Evolutionary conservation across 805 yeast genomes (phyloP).

Genomic region (Cephaloascus albidus): DNA sequence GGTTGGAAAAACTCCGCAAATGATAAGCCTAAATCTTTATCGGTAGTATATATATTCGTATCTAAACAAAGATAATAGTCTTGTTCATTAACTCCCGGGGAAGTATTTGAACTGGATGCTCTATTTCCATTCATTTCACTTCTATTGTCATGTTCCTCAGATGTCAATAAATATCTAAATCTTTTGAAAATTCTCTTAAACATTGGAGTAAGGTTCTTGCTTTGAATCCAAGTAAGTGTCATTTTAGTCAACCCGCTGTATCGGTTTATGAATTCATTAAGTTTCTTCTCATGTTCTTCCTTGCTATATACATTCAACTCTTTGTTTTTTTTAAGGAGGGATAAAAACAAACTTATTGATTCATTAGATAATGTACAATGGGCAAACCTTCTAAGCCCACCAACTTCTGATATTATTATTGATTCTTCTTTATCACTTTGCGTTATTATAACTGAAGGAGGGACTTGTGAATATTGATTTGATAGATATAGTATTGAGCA

Average conservation of each 20-base stretch:
- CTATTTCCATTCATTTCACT: neutral
- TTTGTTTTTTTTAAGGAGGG: conserved; percentile 7
- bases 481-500: neutral
- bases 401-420: conserved; percentile 22
- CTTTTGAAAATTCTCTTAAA: conserved; percentile 18
- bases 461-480: neutral
- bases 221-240: conserved; percentile 18
- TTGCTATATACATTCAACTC: conserved; percentile 5
- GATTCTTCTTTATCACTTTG: conserved; percentile 17
- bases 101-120: neutral
- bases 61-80: neutral
- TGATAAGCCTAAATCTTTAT: neutral
- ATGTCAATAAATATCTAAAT: conserved; percentile 12
- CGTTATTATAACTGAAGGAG: conserved; percentile 21
- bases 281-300: conserved; percentile 2
- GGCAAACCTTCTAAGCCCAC: conserved; percentile 29
- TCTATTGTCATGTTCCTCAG: neutral
- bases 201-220: conserved; percentile 17
- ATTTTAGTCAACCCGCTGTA: conserved; percentile 15
- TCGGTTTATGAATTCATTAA: conserved; percentile 7
- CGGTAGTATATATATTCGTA: neutral
- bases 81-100: neutral
- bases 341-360: conserved; percentile 11
- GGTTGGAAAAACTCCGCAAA: neutral
- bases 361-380: conserved; percentile 28